A percentile compares a stretch with the other conserved stretches of the same genome.
phyloP scores from a whole-genome alignment of 352 stramenopile species.

The Phytopythium sindhum region DNA sequence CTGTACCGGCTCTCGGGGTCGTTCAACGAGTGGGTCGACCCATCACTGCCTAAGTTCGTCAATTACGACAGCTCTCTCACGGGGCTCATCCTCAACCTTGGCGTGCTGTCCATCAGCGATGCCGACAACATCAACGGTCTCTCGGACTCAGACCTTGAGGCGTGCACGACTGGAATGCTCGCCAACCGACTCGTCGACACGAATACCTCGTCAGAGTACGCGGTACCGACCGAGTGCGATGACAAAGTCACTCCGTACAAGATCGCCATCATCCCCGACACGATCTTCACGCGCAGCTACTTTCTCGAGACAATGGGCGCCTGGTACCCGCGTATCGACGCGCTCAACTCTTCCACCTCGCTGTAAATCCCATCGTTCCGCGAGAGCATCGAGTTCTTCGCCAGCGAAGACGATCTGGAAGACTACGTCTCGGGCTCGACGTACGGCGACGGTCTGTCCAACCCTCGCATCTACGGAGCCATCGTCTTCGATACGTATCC shows the following conservation, averaged over 20 bases:
- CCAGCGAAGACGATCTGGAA: constrained; percentile 34
- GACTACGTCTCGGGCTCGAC: constrained; percentile 42
- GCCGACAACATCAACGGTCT: constrained; percentile 37
- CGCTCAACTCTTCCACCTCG: constrained; percentile 21
- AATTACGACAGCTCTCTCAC: constrained; percentile 44
- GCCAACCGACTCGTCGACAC: constrained; percentile 27
- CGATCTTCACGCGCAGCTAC: constrained; percentile 52
- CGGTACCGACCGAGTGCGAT: constrained; percentile 27
- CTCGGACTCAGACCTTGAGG: constrained; percentile 16
- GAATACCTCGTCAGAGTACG: constrained; percentile 29
- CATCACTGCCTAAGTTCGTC: constrained; percentile 18
- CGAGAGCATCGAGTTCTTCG: constrained; percentile 62
- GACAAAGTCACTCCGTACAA: constrained; percentile 55
- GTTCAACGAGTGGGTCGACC: constrained; percentile 18
- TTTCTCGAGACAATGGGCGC: constrained; percentile 39
- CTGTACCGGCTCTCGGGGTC: constrained; percentile 19
- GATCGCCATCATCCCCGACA: constrained; percentile 48
- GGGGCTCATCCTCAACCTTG: constrained; percentile 49
- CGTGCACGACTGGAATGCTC: background rate
- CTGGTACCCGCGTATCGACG: constrained; percentile 53
- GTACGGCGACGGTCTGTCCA: constrained; percentile 39
- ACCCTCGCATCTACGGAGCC: constrained; percentile 56
- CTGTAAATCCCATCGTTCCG: constrained; percentile 42
- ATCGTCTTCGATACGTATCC: constrained; percentile 64
- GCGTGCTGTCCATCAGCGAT: constrained; percentile 37